Conservation (phyloP, 306 rosid genomes). For the Fragaria nilgerrensis region DNA sequence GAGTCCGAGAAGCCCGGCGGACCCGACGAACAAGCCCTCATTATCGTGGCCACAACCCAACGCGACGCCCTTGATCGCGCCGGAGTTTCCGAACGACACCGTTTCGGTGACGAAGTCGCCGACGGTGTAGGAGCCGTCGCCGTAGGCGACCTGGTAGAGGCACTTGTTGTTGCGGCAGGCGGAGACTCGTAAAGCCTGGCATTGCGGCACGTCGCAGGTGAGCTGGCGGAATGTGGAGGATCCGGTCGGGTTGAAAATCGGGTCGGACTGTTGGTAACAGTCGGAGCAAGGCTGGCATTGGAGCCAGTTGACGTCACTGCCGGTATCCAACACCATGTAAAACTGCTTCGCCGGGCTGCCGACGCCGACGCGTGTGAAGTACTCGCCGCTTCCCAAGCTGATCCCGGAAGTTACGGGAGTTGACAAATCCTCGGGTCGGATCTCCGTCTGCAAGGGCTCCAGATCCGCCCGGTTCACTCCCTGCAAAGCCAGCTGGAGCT, state of each 20-base stretch:
- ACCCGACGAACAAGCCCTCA: constrained; percentile 69
- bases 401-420: constrained; percentile 68
- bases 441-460: constrained; percentile 38
- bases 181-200: constrained; percentile 40
- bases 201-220: constrained; percentile 54
- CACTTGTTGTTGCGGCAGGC: constrained; percentile 51
- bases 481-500: constrained; percentile 42
- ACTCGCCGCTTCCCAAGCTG: constrained; percentile 85
- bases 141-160: constrained; percentile 78
- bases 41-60: constrained; percentile 88
- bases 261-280: constrained; percentile 86
- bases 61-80: constrained; percentile 43
- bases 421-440: constrained; percentile 53
- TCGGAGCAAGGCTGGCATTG: constrained; percentile 86
- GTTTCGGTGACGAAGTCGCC: constrained; percentile 72
- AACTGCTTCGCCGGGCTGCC: constrained; percentile 58
- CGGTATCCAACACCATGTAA: constrained; percentile 89
- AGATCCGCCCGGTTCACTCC: constrained; percentile 45
- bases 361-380: constrained; percentile 69
- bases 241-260: constrained; percentile 53
- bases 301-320: constrained; percentile 86
- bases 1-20: constrained; percentile 88
- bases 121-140: constrained; percentile 82
- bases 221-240: constrained; percentile 55
- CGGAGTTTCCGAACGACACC: constrained; percentile 62